phyloP scores from a whole-genome alignment of 164 flowering plant species.

The Magnolia officinalis region DNA sequence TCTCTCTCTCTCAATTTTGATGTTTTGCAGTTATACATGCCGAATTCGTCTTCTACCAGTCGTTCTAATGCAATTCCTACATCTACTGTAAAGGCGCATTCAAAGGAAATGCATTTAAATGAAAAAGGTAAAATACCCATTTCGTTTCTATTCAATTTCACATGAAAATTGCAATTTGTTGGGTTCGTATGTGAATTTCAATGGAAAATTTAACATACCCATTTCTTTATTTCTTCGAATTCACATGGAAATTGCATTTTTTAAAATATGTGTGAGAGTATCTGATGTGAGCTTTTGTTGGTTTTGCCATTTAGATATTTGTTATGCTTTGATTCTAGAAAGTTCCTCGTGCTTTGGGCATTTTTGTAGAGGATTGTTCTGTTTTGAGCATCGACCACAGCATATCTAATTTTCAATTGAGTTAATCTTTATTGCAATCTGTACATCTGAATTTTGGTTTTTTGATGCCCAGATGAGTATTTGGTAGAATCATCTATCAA shows the following conservation, averaged over 20 bases:
- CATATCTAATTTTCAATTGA: not conserved
- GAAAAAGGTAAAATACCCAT: slow-evolving; percentile 33
- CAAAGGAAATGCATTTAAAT: slow-evolving; percentile 20
- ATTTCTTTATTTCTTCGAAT: too few relatives aligned
- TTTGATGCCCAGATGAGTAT: too few relatives aligned
- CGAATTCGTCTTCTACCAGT: slow-evolving; percentile 14
- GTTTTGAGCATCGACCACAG: not conserved
- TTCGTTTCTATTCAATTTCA: not conserved
- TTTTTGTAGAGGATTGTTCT: not conserved
- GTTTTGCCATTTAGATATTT: not conserved
- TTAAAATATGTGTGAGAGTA: not conserved
- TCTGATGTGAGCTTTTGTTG: slow-evolving; percentile 8
- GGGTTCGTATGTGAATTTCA: too few relatives aligned
- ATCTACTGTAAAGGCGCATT: slow-evolving; percentile 19
- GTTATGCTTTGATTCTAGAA: not conserved
- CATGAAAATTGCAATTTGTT: too few relatives aligned
- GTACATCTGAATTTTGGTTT: not conserved
- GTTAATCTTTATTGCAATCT: not conserved
- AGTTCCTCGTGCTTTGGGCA: not conserved
- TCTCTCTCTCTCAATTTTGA: not conserved
- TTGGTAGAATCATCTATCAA: too few relatives aligned
- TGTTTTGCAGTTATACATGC: slow-evolving; percentile 21
- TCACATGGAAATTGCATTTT: not conserved
- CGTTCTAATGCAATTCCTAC: slow-evolving; percentile 17
- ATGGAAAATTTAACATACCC: too few relatives aligned